phyloP scores from a whole-genome alignment of 202 grass and related monocot species.

The Panicum hallii region DNA sequence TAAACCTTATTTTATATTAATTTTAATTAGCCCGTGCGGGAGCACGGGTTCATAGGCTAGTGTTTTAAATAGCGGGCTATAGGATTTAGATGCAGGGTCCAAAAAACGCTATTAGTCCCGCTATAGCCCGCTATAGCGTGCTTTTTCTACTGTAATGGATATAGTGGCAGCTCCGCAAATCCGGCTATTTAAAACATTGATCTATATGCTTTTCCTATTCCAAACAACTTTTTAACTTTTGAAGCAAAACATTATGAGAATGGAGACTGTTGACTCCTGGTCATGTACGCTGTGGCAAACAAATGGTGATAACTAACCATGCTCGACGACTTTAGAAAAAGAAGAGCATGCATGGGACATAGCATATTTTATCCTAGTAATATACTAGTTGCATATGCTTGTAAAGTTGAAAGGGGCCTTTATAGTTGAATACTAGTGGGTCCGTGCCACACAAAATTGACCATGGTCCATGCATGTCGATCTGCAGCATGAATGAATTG shows the following conservation, averaged over 20 bases:
- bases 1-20: too few species aligned
- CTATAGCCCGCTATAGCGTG: too few species aligned
- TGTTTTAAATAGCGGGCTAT: too few species aligned
- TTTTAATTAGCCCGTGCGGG: too few species aligned
- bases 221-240: not conserved
- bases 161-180: too few species aligned
- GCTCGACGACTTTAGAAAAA: not conserved
- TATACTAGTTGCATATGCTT: too few species aligned
- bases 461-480: not conserved
- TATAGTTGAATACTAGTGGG: not conserved
- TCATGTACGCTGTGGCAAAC: not conserved
- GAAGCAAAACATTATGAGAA: not conserved
- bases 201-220: slow-evolving; percentile 1
- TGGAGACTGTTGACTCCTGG: slow-evolving; percentile 1
- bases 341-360: not conserved
- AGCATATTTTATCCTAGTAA: not conserved
- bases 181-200: too few species aligned
- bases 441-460: slow-evolving; percentile 17
- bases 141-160: too few species aligned
- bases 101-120: too few species aligned
- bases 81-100: too few species aligned
- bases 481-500: not conserved
- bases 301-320: not conserved
- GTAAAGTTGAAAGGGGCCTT: not conserved
- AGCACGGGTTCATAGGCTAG: too few species aligned